Conservation (phyloP, 768 basidiomycete species). For the Collybiopsis confluens region DNA sequence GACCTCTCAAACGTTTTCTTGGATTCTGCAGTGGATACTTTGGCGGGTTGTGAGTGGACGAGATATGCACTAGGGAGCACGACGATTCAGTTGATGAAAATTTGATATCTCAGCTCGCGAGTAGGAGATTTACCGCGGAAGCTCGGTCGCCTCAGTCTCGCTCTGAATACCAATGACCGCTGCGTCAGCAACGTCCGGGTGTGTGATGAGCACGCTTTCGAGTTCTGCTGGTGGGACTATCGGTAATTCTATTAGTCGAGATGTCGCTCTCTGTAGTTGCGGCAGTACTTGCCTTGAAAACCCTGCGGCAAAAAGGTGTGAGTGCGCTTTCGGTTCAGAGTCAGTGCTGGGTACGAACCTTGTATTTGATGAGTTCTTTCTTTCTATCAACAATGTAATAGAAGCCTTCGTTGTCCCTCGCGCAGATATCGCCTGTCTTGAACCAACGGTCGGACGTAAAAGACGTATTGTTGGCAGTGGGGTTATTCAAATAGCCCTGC, state of each 20-base stretch:
- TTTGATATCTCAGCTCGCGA: background rate
- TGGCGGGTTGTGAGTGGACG: conserved; percentile 43
- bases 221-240: conserved; percentile 81
- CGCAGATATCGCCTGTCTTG: conserved; percentile 83
- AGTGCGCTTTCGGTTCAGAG: background rate
- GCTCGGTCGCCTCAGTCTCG: conserved; percentile 69
- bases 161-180: conserved; percentile 77
- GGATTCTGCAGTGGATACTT: conserved; percentile 28
- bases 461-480: conserved; percentile 59
- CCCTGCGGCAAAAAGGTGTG: background rate
- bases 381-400: conserved; percentile 71
- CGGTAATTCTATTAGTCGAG: background rate
- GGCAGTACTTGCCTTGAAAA: background rate
- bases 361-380: conserved; percentile 78
- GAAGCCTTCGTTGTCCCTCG: conserved; percentile 63
- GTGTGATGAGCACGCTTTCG: conserved; percentile 69
- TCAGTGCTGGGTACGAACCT: conserved; percentile 25
- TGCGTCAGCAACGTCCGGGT: conserved; percentile 72
- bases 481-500: conserved; percentile 72
- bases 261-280: background rate
- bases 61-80: conserved; percentile 52
- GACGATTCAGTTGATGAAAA: no score
- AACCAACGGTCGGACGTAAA: conserved; percentile 80
- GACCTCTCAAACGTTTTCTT: conserved; percentile 39
- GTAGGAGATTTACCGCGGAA: conserved; percentile 52